Percentiles rank a stretch among this genome's conserved stretches.
These are phyloP conservation scores for Penicillium oxalicum DNA, from an alignment of 2,329 filamentous ascomycete species.

Conservation along the genomic window DNA sequence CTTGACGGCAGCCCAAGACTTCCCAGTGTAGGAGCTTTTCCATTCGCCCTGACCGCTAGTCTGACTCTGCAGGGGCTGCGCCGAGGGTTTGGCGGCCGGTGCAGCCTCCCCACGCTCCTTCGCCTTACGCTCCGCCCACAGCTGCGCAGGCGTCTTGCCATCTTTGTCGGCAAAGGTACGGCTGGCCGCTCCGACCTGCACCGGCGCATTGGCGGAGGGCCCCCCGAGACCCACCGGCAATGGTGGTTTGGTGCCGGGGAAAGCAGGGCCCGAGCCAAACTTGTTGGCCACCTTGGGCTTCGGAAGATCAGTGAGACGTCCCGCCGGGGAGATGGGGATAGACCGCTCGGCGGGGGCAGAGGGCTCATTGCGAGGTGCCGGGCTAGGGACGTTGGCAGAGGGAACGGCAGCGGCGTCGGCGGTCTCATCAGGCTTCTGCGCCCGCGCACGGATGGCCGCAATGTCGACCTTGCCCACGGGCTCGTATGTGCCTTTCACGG, in stretches of 20 bases:
- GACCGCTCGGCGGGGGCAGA: slow-evolving; percentile 66
- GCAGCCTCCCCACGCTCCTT: slow-evolving; percentile 58
- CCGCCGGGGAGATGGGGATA: slow-evolving; percentile 64
- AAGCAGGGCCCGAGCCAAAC: slow-evolving; percentile 66
- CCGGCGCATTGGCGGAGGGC: slow-evolving; percentile 54
- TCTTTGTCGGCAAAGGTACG: slow-evolving; percentile 91
- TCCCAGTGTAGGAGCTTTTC: slow-evolving; percentile 88
- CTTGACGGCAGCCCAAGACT: slow-evolving; percentile 81
- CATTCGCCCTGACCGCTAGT: slow-evolving; percentile 68
- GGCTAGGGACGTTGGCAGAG: slow-evolving; percentile 22
- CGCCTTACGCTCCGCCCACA: slow-evolving; percentile 97
- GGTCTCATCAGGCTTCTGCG: slow-evolving; percentile 58
- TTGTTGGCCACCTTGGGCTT: slow-evolving; percentile 94
- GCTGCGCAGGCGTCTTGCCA: slow-evolving; percentile 91
- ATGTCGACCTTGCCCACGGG: slow-evolving; percentile 97
- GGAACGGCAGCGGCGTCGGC: slow-evolving; percentile 23
- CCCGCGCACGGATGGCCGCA: slow-evolving; percentile 79
- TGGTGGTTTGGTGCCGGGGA: slow-evolving; percentile 84
- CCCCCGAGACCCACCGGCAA: slow-evolving; percentile 63
- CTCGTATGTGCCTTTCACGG: slow-evolving; percentile 89
- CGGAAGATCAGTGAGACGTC: slow-evolving; percentile 77
- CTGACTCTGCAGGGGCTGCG: slow-evolving; percentile 55
- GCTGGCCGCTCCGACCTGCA: slow-evolving; percentile 68
- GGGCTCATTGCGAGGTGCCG: slow-evolving; percentile 42
- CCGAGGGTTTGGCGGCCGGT: slow-evolving; percentile 43